These are phyloP conservation scores for Onygenales sp. DNA, from an alignment of 2,329 filamentous ascomycete species.

Conservation along the genomic window DNA sequence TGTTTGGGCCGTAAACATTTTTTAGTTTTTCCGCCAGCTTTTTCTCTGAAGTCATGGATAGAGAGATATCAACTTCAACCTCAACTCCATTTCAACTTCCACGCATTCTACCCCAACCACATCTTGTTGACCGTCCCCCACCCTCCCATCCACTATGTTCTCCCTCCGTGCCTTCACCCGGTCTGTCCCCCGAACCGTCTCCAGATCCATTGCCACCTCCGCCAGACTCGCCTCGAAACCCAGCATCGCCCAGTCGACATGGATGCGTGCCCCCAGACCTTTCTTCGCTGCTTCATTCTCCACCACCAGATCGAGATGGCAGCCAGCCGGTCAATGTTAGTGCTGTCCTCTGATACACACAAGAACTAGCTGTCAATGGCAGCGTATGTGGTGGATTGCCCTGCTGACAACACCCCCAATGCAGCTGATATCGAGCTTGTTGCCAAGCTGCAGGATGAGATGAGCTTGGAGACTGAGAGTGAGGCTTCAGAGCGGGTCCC, in stretches of 20 bases:
- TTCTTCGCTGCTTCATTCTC: slow-evolving; percentile 34
- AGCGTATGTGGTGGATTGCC: neutral
- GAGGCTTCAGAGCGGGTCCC: slow-evolving; percentile 57
- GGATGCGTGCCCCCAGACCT: slow-evolving; percentile 34
- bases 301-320: slow-evolving; percentile 31
- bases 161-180: slow-evolving; percentile 58
- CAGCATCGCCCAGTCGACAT: slow-evolving; percentile 40
- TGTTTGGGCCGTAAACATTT: neutral
- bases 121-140: neutral
- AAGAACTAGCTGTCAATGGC: neutral
- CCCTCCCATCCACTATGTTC: slow-evolving; percentile 47
- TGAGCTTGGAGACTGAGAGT: slow-evolving; percentile 74
- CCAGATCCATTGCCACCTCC: slow-evolving; percentile 46
- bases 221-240: slow-evolving; percentile 39
- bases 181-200: slow-evolving; percentile 55
- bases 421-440: slow-evolving; percentile 67
- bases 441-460: slow-evolving; percentile 75
- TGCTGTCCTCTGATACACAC: neutral
- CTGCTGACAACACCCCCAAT: neutral
- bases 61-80: neutral
- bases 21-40: neutral
- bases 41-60: neutral
- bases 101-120: slow-evolving; percentile 1
- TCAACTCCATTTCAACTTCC: neutral
- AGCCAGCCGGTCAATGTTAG: slow-evolving; percentile 40